A percentile compares a stretch with the other conserved stretches of the same genome.
phyloP scores from a whole-genome alignment of 768 basidiomycete genomes.

The Mycena amicta region DNA sequence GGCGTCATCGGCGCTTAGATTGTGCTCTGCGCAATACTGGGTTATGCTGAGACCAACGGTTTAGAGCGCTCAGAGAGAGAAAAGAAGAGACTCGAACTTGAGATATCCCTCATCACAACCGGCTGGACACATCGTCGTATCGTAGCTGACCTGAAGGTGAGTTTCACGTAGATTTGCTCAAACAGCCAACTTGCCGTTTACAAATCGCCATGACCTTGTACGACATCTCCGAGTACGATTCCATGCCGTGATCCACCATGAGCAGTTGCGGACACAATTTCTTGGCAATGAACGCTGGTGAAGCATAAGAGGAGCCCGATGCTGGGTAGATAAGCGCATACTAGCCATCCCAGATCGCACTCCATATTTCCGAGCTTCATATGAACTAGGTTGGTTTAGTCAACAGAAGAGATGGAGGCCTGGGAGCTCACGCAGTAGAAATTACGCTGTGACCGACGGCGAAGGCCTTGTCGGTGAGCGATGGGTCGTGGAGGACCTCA shows the following conservation, averaged over 20 bases:
- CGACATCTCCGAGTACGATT: constrained; percentile 73
- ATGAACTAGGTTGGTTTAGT: constrained; percentile 45
- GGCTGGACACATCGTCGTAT: constrained; percentile 72
- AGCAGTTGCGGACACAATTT: constrained; percentile 92
- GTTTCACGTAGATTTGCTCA: no score
- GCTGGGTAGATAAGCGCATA: constrained; percentile 32
- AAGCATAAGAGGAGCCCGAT: neutral
- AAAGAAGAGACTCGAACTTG: constrained; percentile 57
- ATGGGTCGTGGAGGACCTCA: constrained; percentile 67
- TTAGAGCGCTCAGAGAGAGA: neutral
- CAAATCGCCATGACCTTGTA: constrained; percentile 69
- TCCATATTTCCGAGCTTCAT: constrained; percentile 88
- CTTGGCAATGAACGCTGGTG: constrained; percentile 87
- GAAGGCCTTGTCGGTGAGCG: constrained; percentile 72
- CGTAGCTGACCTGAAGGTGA: constrained; percentile 37
- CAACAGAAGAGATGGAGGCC: neutral
- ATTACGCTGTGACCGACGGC: constrained; percentile 40
- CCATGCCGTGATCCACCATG: constrained; percentile 58
- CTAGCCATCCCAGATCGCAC: constrained; percentile 96
- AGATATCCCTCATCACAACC: constrained; percentile 92
- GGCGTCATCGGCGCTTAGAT: constrained; percentile 69
- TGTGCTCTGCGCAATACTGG: constrained; percentile 70
- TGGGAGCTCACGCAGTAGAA: constrained; percentile 13
- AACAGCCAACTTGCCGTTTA: constrained; percentile 42
- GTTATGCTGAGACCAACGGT: constrained; percentile 67